Evolutionary conservation across 345 rosid species (phyloP).

Genomic region (Citrus sinensis): DVS_A1.0 CM039165.1:7307501-7308000

Average conservation of each 20-base stretch:
- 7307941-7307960: conserved; percentile 49
- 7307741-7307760: conserved; percentile 5
- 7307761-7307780: background rate
- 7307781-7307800: background rate
- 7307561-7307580: no score
- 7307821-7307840: background rate
- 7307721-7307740: background rate
- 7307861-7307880: conserved; percentile 79
- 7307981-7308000: background rate
- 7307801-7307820: background rate
- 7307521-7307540: no score
- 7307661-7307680: no score
- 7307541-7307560: no score
- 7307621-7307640: no score
- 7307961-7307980: conserved; percentile 26
- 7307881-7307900: conserved; percentile 63
- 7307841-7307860: conserved; percentile 61
- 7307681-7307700: no score
- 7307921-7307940: conserved; percentile 76
- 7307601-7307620: no score
- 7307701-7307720: background rate
- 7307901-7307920: conserved; percentile 65
- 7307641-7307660: background rate
- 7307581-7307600: no score
- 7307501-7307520: no score